A percentile compares a stretch with the other conserved stretches of the same genome.
Evolutionary conservation across 257 asterid genomes (phyloP).

Genomic region (Paraleonurus japonicus): DNA sequence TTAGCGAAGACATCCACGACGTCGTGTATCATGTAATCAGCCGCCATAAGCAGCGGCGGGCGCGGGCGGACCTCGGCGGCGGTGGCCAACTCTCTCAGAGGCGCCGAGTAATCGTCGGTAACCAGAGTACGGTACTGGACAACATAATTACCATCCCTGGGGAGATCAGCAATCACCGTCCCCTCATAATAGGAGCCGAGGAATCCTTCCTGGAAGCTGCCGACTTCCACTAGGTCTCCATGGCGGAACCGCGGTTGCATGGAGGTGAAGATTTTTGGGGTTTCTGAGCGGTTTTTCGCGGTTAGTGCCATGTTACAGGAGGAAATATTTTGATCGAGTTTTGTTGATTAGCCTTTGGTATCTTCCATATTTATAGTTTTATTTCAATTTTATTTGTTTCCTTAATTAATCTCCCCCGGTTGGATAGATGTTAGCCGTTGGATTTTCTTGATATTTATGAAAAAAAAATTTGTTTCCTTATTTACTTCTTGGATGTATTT

Average conservation of each 20-base stretch:
- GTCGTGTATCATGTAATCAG: conserved; percentile 11
- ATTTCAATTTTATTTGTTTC: no score
- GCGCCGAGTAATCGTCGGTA: conserved; percentile 28
- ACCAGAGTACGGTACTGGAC: conserved; percentile 27
- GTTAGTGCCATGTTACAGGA: background rate
- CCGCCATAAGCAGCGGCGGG: conserved; percentile 24
- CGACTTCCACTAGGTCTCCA: conserved; percentile 20
- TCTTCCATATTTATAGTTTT: no score
- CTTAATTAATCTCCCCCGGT: no score
- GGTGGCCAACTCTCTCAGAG: conserved; percentile 29
- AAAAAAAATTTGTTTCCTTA: background rate
- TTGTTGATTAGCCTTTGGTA: background rate
- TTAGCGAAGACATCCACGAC: conserved; percentile 38
- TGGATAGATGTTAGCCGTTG: background rate
- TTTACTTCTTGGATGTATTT: no score
- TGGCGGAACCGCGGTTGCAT: background rate
- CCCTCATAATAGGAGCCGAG: conserved; percentile 16
- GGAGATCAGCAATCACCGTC: conserved; percentile 9
- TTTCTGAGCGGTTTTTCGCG: background rate
- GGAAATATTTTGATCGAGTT: background rate
- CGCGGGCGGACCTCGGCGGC: conserved; percentile 31
- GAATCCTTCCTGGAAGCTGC: conserved; percentile 9
- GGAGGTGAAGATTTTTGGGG: background rate
- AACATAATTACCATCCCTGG: background rate
- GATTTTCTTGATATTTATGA: no score